Evolutionary conservation across 2,329 filamentous ascomycete genomes (phyloP), one percentile per base, ranked within the genome.

Genomic region (Trichoderma brevicompactum): DNA sequence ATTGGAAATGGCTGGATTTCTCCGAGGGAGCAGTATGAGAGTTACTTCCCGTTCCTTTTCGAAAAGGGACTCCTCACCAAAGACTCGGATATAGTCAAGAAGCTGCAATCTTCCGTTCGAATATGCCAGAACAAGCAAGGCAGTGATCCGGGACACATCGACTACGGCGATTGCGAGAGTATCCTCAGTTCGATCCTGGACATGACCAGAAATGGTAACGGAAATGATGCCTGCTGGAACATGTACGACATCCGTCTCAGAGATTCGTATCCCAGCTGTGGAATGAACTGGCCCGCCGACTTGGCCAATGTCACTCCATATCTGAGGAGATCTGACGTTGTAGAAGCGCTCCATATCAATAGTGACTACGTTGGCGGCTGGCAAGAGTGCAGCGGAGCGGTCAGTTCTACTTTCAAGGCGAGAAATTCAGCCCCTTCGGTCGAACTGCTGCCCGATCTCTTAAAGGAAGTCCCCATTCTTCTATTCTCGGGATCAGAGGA

Each of bases 1-100:
- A 98, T 99, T 67, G 96, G 96, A 63, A 99, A 99, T 75, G 95
- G 94, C 44, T 99, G 96, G 95, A 94, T 99, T 61, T 91, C 94
- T 2, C 94, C 94, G 1, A 81, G 82, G 7, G 92, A 97, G 55
- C 95, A 99, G 76, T 99, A 98, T 76, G 88, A 90, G 36, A 84
- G 94, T 0, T 97, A 97, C 74, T 81, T 97, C 9, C 85, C 89
- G 36, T 98, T 87, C 72, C 89, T 91, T 49, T 92, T 95, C 75
- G 85, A 94, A 66, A 87, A 88, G 73, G 89, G 87, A 9, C 77
- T 99, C 19, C 78, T 98, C 44, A 74, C 88, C 69, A 86, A 88
- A 71, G 90, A 85, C 32, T 90, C 87, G 3, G 83, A 89, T 5
- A 74, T 80, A 8, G 88, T 88, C 38, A 84, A 86, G 69, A 81